Evolutionary conservation across 371 early-diverging fungal species (phyloP), one percentile per base, ranked within the genome.

Genomic region (Mucor lusitanicus): DNA sequence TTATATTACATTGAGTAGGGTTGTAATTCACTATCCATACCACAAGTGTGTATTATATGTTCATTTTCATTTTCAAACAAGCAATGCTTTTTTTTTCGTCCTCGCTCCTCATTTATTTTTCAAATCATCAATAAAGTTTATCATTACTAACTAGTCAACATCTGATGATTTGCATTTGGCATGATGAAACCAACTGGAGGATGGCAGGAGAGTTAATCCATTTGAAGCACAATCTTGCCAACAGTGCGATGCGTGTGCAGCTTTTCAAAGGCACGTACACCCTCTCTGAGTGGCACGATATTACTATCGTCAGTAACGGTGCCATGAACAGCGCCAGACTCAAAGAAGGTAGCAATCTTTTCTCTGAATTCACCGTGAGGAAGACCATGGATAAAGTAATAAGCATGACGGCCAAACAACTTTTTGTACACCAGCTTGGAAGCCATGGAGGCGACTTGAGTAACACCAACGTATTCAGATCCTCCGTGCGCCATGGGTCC

Each of bases 211-310:
- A n/a, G n/a, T 35, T 70, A 57, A 23, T 61, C 63, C 9, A 66
- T 33, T 13, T 25, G 23, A 7, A 88, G 63, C 3, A 88, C 79
- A 68, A 88, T 77, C 62, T 88, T 88, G 6, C 88, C 88, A 35
- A 79, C 75, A 6, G 79, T 66, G 8, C 85, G 78, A 48, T 82
- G 78, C 8, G 82, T 58, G 39, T 71, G 73, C 17, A 76, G 66
- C 28, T 68, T 35, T 50, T 80, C 76, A 57, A 82, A 81, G 0
- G 88, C 88, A 27, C 66, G 71, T 27, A 39, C 55, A 3, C 69
- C 77, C 33, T 88, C 85, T 53, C 71, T 72, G 32, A 88, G 71
- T 2, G 75, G 67, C 28, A 80, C 53, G 12, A 76, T 30, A 55
- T 64, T 55, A 0, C 35, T 37, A 8, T 69, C 32, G 53, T 56